These are phyloP conservation scores for Trichophyton simii DNA, from an alignment of 2,329 filamentous ascomycete species.

Conservation along the genomic window DNA sequence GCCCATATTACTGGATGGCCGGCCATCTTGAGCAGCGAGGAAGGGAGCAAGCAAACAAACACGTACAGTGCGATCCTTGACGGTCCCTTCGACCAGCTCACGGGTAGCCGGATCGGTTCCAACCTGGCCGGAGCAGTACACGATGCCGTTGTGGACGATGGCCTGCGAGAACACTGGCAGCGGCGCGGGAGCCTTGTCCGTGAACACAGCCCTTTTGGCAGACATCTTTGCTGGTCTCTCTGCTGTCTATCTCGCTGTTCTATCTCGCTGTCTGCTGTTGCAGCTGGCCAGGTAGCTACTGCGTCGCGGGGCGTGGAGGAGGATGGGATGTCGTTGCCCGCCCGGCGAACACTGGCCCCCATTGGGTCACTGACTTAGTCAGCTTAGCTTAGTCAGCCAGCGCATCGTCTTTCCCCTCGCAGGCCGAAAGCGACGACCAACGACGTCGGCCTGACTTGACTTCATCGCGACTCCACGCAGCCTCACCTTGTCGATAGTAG, in stretches of 20 bases:
- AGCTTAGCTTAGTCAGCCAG: neutral
- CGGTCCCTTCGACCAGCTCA: slow-evolving; percentile 42
- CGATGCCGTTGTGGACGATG: slow-evolving; percentile 50
- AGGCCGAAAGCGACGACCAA: too few species aligned
- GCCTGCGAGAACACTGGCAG: slow-evolving; percentile 48
- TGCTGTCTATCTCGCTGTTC: neutral
- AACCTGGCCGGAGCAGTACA: slow-evolving; percentile 58
- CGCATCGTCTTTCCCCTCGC: neutral
- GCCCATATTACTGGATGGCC: neutral
- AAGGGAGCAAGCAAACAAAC: slow-evolving; percentile 1
- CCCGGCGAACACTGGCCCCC: neutral
- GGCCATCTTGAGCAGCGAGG: neutral
- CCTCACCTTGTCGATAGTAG: too few species aligned
- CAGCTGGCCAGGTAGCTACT: neutral
- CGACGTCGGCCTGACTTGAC: too few species aligned
- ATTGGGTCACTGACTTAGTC: too few species aligned
- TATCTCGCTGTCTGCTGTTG: neutral
- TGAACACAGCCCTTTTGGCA: slow-evolving; percentile 6
- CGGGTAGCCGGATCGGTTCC: slow-evolving; percentile 43
- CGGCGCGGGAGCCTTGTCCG: slow-evolving; percentile 3
- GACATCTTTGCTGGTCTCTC: neutral
- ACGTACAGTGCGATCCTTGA: slow-evolving; percentile 7
- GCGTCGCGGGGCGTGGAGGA: neutral
- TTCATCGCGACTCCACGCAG: too few species aligned
- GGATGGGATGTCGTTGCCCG: neutral